A percentile compares a stretch with the other conserved stretches of the same genome.
Evolutionary conservation across 208 protist genomes (phyloP).

Genomic region (Endotrypanum monterogeii): DNA sequence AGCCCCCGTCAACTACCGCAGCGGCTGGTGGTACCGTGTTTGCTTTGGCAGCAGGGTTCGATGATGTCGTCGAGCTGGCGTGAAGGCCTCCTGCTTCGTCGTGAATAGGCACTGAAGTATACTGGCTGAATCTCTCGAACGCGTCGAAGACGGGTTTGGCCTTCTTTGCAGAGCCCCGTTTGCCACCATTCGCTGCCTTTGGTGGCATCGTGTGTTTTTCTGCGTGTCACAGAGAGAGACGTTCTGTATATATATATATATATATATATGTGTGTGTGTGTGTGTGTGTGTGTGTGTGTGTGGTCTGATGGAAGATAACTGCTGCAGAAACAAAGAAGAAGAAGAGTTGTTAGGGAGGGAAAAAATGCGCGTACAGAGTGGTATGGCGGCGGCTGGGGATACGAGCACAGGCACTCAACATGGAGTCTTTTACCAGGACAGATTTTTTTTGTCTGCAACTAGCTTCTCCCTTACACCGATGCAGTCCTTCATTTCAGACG

Average conservation of each 20-base stretch:
- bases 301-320: too few relatives aligned
- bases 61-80: background rate
- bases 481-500: too few relatives aligned
- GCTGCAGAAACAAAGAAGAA: too few relatives aligned
- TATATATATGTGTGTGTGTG: too few relatives aligned
- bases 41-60: background rate
- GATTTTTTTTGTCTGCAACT: too few relatives aligned
- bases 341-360: too few relatives aligned
- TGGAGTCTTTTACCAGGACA: too few relatives aligned
- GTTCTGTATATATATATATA: background rate
- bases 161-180: constrained; percentile 29
- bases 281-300: background rate
- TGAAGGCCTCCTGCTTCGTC: background rate
- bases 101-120: constrained; percentile 22
- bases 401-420: too few relatives aligned
- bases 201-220: constrained; percentile 29
- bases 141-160: constrained; percentile 51
- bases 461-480: background rate
- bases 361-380: too few relatives aligned
- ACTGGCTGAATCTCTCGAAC: constrained; percentile 39
- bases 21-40: background rate
- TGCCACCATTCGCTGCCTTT: constrained; percentile 7
- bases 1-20: background rate
- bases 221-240: too few relatives aligned
- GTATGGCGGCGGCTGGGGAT: too few relatives aligned